phyloP scores from a whole-genome alignment of 2,329 filamentous ascomycete genomes.

The Coniochaeta prunicola region DNA sequence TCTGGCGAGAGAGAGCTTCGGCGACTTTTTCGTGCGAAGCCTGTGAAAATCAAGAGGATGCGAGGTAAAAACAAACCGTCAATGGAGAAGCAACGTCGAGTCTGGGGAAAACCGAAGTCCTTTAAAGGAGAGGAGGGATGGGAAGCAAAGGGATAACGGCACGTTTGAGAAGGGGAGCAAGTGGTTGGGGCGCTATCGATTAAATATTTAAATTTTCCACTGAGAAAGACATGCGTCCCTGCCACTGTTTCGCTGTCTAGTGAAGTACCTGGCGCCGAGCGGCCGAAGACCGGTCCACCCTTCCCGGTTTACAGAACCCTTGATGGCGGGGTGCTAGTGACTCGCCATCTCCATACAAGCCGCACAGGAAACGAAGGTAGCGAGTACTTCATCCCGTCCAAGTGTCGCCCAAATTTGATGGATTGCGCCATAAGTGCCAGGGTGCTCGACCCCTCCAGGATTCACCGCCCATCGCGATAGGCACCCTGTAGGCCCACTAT shows the following conservation, averaged over 20 bases:
- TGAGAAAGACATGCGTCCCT: not conserved
- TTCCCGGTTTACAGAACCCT: not conserved
- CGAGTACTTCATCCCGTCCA: not conserved
- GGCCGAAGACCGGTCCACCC: not conserved
- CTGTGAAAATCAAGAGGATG: constrained; percentile 9
- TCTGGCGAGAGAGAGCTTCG: not conserved
- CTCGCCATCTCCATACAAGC: no score
- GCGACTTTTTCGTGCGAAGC: not conserved
- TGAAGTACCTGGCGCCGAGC: not conserved
- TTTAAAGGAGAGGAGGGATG: constrained; percentile 17
- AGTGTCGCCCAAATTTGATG: not conserved
- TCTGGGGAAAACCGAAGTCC: not conserved
- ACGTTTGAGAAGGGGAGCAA: not conserved
- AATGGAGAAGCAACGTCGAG: not conserved
- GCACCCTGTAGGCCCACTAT: not conserved
- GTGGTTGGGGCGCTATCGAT: constrained; percentile 3
- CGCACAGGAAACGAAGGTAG: constrained; percentile 42
- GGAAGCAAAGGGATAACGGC: not conserved
- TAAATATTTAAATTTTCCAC: constrained; percentile 6
- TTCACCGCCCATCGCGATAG: not conserved
- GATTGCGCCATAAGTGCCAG: constrained; percentile 4
- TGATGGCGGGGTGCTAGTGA: not conserved
- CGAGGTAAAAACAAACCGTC: constrained; percentile 7
- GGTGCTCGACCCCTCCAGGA: not conserved
- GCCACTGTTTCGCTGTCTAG: not conserved